Conservation (phyloP, 148 eudicot species). For the Bassia scoparia region DNA sequence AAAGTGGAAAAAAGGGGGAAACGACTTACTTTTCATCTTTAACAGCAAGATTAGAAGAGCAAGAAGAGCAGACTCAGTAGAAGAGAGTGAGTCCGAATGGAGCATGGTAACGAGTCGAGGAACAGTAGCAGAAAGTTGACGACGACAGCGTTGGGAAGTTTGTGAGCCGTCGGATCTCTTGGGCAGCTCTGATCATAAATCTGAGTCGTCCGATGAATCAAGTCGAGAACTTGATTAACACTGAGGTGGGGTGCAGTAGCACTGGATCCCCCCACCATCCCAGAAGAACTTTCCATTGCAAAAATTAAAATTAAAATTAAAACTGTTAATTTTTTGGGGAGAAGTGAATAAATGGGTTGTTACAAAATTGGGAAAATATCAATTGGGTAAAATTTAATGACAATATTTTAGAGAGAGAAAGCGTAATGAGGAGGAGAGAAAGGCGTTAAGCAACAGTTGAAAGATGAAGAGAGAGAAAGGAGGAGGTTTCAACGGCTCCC, state of each 20-base stretch:
- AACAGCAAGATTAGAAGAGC: slow-evolving; percentile 97
- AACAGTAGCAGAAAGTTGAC: slow-evolving; percentile 65
- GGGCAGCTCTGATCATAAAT: slow-evolving; percentile 56
- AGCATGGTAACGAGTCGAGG: slow-evolving; percentile 78
- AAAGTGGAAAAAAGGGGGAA: background rate
- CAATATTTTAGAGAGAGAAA: slow-evolving; percentile 15
- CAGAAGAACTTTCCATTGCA: background rate
- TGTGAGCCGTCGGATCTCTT: slow-evolving; percentile 89
- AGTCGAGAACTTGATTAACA: slow-evolving; percentile 41
- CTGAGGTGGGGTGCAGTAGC: slow-evolving; percentile 28
- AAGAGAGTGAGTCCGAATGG: slow-evolving; percentile 39
- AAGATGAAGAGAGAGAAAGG: slow-evolving; percentile 1
- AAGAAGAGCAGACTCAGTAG: slow-evolving; percentile 70
- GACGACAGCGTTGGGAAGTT: slow-evolving; percentile 90
- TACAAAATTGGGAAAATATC: background rate
- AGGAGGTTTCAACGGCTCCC: slow-evolving; percentile 29
- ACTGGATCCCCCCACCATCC: slow-evolving; percentile 20
- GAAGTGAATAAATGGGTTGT: background rate
- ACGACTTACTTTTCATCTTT: slow-evolving; percentile 80
- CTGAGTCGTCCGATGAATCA: slow-evolving; percentile 52
- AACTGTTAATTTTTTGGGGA: background rate
- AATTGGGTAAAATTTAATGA: background rate
- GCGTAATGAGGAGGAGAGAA: slow-evolving; percentile 17
- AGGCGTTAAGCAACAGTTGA: slow-evolving; percentile 29
- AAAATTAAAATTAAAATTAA: background rate